A percentile compares a stretch with the other conserved stretches of the same genome.
Conservation (phyloP, 2,329 filamentous ascomycete genomes). For the Teratosphaeria destructans region DNA sequence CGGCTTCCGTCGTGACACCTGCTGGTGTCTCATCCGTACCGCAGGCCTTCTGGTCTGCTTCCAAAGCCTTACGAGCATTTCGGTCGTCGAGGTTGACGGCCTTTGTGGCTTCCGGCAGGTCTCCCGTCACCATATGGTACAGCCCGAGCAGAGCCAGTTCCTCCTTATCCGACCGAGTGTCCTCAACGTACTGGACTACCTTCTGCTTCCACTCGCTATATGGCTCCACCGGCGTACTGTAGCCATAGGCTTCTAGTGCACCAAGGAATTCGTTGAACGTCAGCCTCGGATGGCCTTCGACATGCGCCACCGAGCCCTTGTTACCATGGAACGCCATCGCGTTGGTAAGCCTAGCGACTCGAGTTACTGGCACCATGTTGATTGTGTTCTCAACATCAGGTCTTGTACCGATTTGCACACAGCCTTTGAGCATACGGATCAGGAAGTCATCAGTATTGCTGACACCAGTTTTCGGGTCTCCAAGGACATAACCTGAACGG, state of each 20-base stretch:
- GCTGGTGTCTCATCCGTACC: conserved; percentile 41
- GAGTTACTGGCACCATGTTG: conserved; percentile 79
- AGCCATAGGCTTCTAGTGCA: conserved; percentile 62
- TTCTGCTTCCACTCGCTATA: conserved; percentile 60
- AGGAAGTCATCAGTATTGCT: conserved; percentile 85
- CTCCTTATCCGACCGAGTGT: conserved; percentile 47
- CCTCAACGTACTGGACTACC: conserved; percentile 58
- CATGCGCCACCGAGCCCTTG: conserved; percentile 51
- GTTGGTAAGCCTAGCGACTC: conserved; percentile 71
- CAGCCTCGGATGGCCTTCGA: conserved; percentile 69
- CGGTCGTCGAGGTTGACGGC: conserved; percentile 65
- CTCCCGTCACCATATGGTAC: conserved; percentile 60
- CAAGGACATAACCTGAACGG: conserved; percentile 76
- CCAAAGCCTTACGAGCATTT: conserved; percentile 56
- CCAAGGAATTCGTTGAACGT: conserved; percentile 69
- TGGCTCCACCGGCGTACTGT: conserved; percentile 52
- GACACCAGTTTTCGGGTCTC: conserved; percentile 58
- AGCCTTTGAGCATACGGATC: conserved; percentile 76
- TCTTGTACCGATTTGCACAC: conserved; percentile 62
- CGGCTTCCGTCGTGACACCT: conserved; percentile 48
- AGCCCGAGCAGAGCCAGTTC: conserved; percentile 65
- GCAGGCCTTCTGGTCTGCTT: conserved; percentile 49
- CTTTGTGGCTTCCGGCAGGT: conserved; percentile 58
- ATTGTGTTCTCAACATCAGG: conserved; percentile 77
- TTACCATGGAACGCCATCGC: conserved; percentile 55